phyloP scores from a whole-genome alignment of 2,329 filamentous ascomycete species.

The Penicillium sp. region DNA sequence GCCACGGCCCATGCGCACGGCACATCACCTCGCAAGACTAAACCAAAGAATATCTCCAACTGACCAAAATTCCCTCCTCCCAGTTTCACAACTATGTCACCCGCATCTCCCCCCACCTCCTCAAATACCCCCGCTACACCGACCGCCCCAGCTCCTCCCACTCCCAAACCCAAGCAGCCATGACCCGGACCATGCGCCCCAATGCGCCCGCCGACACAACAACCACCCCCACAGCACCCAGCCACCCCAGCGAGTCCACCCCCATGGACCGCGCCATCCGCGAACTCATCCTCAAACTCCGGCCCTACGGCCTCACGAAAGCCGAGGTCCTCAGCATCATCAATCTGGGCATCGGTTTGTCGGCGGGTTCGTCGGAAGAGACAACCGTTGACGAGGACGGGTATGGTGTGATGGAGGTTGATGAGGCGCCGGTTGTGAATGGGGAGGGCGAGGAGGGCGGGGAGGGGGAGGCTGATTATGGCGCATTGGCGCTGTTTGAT shows the following conservation, averaged over 20 bases:
- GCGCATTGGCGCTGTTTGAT: conserved; percentile 42
- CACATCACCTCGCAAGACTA: not conserved
- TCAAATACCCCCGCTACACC: conserved; percentile 40
- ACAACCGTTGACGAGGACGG: conserved; percentile 15
- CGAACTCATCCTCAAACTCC: conserved; percentile 38
- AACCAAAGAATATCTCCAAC: not conserved
- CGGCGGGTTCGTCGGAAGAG: conserved; percentile 9
- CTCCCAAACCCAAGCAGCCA: conserved; percentile 24
- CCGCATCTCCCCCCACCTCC: conserved; percentile 44
- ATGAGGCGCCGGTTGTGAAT: conserved; percentile 7
- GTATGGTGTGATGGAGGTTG: conserved; percentile 25
- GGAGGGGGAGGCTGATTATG: conserved; percentile 36
- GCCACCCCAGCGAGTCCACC: conserved; percentile 26
- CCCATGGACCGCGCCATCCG: conserved; percentile 43
- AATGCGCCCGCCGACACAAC: conserved; percentile 5
- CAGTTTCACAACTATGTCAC: conserved; percentile 47
- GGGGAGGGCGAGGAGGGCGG: conserved; percentile 20
- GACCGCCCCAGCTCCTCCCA: conserved; percentile 26
- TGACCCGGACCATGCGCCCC: conserved; percentile 23
- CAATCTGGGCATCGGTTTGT: conserved; percentile 47
- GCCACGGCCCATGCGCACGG: not conserved
- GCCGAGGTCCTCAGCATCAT: conserved; percentile 50
- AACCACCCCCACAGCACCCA: conserved; percentile 12
- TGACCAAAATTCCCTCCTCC: not conserved
- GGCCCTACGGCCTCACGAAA: conserved; percentile 48